phyloP scores from a whole-genome alignment of 2,329 filamentous ascomycete genomes.

The Fusarium liriodendri region DNA sequence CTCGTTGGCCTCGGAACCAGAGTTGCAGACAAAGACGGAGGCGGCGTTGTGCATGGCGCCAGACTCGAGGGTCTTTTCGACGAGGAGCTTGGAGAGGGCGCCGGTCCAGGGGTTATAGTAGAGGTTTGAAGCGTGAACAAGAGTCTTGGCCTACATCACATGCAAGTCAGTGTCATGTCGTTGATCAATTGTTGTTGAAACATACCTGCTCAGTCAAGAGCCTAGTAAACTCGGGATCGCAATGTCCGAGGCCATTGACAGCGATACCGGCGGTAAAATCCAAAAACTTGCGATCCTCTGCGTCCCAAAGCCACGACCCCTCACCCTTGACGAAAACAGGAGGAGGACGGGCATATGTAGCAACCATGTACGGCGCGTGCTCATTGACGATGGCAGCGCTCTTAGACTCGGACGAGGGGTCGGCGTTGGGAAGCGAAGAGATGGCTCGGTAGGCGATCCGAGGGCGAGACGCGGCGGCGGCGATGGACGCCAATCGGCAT shows the following conservation, averaged over 20 bases:
- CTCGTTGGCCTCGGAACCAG: conserved; percentile 96
- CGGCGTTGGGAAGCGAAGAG: conserved; percentile 69
- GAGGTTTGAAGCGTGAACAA: conserved; percentile 94
- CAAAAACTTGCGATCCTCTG: conserved; percentile 88
- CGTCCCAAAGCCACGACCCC: conserved; percentile 89
- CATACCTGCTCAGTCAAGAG: conserved; percentile 81
- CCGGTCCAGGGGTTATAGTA: conserved; percentile 98
- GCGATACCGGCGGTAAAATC: conserved; percentile 98
- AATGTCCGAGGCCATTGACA: conserved; percentile 92
- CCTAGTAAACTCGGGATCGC: conserved; percentile 80
- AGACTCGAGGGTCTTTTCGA: conserved; percentile 82
- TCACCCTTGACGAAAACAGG: conserved; percentile 91
- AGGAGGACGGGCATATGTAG: conserved; percentile 90
- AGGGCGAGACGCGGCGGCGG: conserved; percentile 33
- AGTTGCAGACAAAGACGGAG: conserved; percentile 94
- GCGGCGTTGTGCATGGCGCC: conserved; percentile 85
- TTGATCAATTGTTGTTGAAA: neutral
- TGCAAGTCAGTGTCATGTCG: neutral
- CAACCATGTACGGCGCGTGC: conserved; percentile 90
- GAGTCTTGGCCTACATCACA: conserved; percentile 68
- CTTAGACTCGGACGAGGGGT: conserved; percentile 78
- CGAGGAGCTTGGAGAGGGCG: conserved; percentile 83
- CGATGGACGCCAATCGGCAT: conserved; percentile 50
- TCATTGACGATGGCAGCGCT: conserved; percentile 80
- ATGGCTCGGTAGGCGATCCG: conserved; percentile 46